Conservation (phyloP, 2,329 filamentous ascomycete species). For the Septoria petroselini region DNA sequence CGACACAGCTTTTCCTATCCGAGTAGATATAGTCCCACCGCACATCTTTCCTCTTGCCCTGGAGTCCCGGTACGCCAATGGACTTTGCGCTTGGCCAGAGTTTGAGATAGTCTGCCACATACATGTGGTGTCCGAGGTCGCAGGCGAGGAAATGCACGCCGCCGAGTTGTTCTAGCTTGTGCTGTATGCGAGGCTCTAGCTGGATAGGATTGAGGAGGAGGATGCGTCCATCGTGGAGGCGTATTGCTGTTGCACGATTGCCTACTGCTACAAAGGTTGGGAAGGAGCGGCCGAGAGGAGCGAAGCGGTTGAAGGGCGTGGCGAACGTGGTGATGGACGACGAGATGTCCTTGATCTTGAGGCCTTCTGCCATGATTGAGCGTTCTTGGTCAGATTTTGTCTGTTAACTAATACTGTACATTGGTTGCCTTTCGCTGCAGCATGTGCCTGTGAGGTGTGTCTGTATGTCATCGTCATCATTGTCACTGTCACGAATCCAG, state of each 20-base stretch:
- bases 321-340: constrained; percentile 19
- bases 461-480: constrained; percentile 14
- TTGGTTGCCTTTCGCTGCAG: too few species aligned
- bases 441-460: too few species aligned
- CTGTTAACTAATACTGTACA: too few species aligned
- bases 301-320: constrained; percentile 22
- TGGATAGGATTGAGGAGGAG: constrained; percentile 20
- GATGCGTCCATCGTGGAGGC: constrained; percentile 11
- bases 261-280: constrained; percentile 21
- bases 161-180: constrained; percentile 14
- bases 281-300: constrained; percentile 19
- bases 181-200: constrained; percentile 10
- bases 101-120: constrained; percentile 15
- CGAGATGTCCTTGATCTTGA: constrained; percentile 14
- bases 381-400: too few species aligned
- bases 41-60: constrained; percentile 18
- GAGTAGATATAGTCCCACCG: constrained; percentile 18
- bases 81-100: constrained; percentile 18
- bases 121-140: constrained; percentile 23
- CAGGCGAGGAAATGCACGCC: constrained; percentile 20
- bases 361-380: constrained; percentile 2
- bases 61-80: constrained; percentile 17
- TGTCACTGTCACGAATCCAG: too few species aligned
- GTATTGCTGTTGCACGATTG: constrained; percentile 19
- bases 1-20: constrained; percentile 4